phyloP scores from a whole-genome alignment of 352 stramenopile genomes.

The Bremia lactucae region DNA sequence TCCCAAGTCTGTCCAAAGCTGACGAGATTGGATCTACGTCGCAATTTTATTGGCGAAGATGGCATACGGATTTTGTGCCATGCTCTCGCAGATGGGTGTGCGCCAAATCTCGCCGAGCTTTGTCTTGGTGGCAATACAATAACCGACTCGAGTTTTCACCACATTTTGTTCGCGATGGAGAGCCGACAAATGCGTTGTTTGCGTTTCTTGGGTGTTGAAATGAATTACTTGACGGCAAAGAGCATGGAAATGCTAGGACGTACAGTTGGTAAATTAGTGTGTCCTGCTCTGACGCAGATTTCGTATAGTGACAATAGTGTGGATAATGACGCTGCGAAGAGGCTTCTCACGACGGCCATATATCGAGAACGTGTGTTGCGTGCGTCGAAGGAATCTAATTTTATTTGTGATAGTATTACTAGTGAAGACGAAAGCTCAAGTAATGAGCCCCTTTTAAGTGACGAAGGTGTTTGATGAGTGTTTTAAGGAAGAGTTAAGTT shows the following conservation, averaged over 20 bases:
- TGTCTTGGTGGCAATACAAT: conserved; percentile 78
- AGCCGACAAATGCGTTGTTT: conserved; percentile 46
- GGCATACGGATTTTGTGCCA: conserved; percentile 61
- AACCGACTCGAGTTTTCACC: conserved; percentile 76
- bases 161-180: conserved; percentile 76
- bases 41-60: conserved; percentile 82
- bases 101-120: conserved; percentile 53
- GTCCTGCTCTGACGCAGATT: conserved; percentile 70
- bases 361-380: conserved; percentile 70
- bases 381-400: conserved; percentile 38
- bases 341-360: conserved; percentile 57
- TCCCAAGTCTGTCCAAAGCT: conserved; percentile 70
- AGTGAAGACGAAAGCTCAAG: conserved; percentile 25
- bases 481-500: too few species aligned
- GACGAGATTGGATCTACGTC: conserved; percentile 62
- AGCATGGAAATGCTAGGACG: conserved; percentile 81
- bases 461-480: conserved; percentile 17
- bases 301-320: conserved; percentile 83
- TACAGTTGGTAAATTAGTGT: conserved; percentile 75
- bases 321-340: conserved; percentile 62
- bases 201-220: conserved; percentile 74
- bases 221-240: conserved; percentile 73
- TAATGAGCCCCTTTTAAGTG: conserved; percentile 32
- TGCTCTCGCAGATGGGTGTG: conserved; percentile 58
- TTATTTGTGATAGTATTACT: conserved; percentile 24